Conservation (phyloP, 2,329 filamentous ascomycete species). For the Phyllachora maydis region DNA sequence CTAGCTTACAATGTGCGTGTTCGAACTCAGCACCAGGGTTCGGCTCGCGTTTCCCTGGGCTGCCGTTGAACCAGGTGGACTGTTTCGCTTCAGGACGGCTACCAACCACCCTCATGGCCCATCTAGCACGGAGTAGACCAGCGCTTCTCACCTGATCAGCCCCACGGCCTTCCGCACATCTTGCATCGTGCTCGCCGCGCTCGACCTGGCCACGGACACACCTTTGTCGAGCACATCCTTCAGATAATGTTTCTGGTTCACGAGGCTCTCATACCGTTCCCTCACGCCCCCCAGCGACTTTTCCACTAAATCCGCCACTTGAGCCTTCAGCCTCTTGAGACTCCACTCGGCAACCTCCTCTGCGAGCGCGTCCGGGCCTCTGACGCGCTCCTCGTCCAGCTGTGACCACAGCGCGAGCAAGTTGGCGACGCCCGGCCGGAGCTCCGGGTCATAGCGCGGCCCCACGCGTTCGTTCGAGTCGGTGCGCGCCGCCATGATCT, state of each 20-base stretch:
- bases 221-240: slow-evolving; percentile 34
- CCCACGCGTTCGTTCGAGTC: slow-evolving; percentile 47
- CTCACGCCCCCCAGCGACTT: slow-evolving; percentile 20
- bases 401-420: slow-evolving; percentile 62
- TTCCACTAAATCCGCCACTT: slow-evolving; percentile 36
- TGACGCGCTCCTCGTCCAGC: slow-evolving; percentile 28
- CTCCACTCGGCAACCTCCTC: slow-evolving; percentile 14
- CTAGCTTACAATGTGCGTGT: background rate
- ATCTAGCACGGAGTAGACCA: background rate
- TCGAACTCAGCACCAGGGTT: too few species aligned
- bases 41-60: too few species aligned
- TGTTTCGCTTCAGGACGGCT: too few species aligned
- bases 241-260: slow-evolving; percentile 17
- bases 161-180: slow-evolving; percentile 30
- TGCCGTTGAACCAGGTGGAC: too few species aligned
- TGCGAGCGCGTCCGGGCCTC: slow-evolving; percentile 19
- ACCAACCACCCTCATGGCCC: too few species aligned
- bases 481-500: slow-evolving; percentile 56
- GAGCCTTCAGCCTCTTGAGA: slow-evolving; percentile 21
- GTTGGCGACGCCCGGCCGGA: slow-evolving; percentile 71
- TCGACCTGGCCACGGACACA: slow-evolving; percentile 36
- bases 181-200: slow-evolving; percentile 36
- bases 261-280: slow-evolving; percentile 30
- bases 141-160: slow-evolving; percentile 9
- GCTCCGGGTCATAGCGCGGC: slow-evolving; percentile 49